Conservation (phyloP, 352 stramenopile genomes). For the Blastocystis sp. region DNA sequence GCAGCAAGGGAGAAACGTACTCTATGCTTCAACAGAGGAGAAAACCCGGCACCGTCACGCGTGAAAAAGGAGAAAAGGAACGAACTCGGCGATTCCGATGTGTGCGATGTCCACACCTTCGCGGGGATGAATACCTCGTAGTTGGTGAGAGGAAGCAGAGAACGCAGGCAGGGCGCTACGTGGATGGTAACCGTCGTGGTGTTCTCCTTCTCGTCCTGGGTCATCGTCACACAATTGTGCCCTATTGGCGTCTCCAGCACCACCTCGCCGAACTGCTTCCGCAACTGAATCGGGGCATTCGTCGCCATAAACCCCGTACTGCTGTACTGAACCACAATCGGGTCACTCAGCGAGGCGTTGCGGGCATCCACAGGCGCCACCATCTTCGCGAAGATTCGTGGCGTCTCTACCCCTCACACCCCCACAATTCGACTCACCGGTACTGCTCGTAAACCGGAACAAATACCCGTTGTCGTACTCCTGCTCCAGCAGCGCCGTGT, state of each 20-base stretch:
- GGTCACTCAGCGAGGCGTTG: not conserved
- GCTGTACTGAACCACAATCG: slow-evolving; percentile 31
- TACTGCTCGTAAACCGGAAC: not conserved
- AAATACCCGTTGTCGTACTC: slow-evolving; percentile 5
- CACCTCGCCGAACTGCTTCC: not conserved
- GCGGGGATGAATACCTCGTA: slow-evolving; percentile 52
- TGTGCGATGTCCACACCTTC: not conserved
- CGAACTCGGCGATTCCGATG: not conserved
- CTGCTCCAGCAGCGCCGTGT: not conserved
- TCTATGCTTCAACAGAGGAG: not conserved
- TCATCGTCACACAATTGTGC: not conserved
- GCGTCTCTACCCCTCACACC: not conserved
- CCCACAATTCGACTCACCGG: not conserved
- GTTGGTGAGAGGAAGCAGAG: slow-evolving; percentile 29
- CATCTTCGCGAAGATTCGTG: slow-evolving; percentile 12
- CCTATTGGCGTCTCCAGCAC: not conserved
- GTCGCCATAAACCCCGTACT: not conserved
- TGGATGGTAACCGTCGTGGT: not conserved
- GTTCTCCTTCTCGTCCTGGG: not conserved
- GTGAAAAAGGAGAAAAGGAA: slow-evolving; percentile 29
- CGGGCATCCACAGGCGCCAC: not conserved
- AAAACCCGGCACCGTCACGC: not conserved
- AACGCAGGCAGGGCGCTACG: not conserved
- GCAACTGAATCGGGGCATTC: not conserved
- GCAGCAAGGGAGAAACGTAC: not conserved